A percentile compares a stretch with the other conserved stretches of the same genome.
Conservation (phyloP, 2,329 filamentous ascomycete genomes). For the Zymoseptoria crescenta region DNA sequence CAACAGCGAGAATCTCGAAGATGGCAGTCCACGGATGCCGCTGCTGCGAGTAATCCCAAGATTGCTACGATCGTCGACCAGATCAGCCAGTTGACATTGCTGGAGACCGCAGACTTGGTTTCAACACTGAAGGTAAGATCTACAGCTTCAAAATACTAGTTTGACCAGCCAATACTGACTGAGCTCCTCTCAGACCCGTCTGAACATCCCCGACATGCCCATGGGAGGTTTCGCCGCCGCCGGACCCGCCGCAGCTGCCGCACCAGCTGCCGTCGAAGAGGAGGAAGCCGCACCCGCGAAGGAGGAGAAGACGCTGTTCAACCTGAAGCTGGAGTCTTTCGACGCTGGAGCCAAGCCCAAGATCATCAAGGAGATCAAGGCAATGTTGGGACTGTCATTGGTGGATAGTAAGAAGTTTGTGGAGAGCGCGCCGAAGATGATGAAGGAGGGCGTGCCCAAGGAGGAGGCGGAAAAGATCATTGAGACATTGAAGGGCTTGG, state of each 20-base stretch:
- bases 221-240: conserved; percentile 81
- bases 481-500: conserved; percentile 84
- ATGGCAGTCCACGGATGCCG: conserved; percentile 78
- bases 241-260: conserved; percentile 52
- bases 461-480: conserved; percentile 99
- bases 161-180: conserved; percentile 1
- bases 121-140: conserved; percentile 76
- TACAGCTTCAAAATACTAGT: background rate
- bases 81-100: conserved; percentile 93
- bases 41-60: conserved; percentile 52
- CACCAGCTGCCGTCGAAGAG: conserved; percentile 58
- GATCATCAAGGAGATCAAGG: conserved; percentile 99
- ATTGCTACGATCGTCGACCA: conserved; percentile 93
- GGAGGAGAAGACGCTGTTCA: conserved; percentile 95
- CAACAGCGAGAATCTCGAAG: conserved; percentile 48
- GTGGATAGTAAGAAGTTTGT: conserved; percentile 99
- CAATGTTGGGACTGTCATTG: conserved; percentile 84
- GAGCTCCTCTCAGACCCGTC: conserved; percentile 56
- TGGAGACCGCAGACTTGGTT: conserved; percentile 96
- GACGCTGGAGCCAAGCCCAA: conserved; percentile 89
- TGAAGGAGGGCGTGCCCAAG: conserved; percentile 99
- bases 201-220: conserved; percentile 97
- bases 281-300: conserved; percentile 82
- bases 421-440: conserved; percentile 91
- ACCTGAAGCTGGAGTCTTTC: conserved; percentile 84